phyloP scores from a whole-genome alignment of 495 filamentous ascomycete genomes.

The Diplogelasinospora grovesii region DNA sequence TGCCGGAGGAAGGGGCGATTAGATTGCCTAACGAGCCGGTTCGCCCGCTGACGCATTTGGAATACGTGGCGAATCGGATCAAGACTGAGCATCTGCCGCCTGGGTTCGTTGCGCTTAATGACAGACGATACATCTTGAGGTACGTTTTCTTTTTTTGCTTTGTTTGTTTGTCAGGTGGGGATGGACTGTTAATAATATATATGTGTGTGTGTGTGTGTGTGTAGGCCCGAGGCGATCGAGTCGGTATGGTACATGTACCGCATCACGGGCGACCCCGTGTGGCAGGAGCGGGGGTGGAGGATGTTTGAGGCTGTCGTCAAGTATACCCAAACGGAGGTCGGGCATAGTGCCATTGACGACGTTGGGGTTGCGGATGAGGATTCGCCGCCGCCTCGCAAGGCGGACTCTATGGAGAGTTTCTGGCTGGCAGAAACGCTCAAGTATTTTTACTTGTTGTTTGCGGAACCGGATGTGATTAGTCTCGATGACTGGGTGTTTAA shows the following conservation, averaged over 20 bases:
- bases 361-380: conserved; percentile 33
- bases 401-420: conserved; percentile 56
- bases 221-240: conserved; percentile 85
- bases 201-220: too few species aligned
- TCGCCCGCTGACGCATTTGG: conserved; percentile 51
- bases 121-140: conserved; percentile 70
- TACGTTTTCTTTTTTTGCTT: too few species aligned
- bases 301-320: conserved; percentile 76
- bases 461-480: conserved; percentile 61
- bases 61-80: conserved; percentile 56
- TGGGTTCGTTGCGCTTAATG: conserved; percentile 56
- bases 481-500: conserved; percentile 82
- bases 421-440: conserved; percentile 80
- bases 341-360: conserved; percentile 68
- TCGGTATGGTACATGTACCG: conserved; percentile 95
- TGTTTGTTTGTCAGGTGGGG: background rate
- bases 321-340: conserved; percentile 58
- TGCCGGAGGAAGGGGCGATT: too few species aligned
- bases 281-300: conserved; percentile 82
- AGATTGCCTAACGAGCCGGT: conserved; percentile 20
- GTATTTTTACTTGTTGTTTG: conserved; percentile 89
- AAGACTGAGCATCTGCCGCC: conserved; percentile 55
- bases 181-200: background rate
- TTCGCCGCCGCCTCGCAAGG: conserved; percentile 13
- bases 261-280: conserved; percentile 70